These are phyloP conservation scores for Populus tomentosa DNA, from an alignment of 441 rosid species.

Conservation along the genomic window DNA sequence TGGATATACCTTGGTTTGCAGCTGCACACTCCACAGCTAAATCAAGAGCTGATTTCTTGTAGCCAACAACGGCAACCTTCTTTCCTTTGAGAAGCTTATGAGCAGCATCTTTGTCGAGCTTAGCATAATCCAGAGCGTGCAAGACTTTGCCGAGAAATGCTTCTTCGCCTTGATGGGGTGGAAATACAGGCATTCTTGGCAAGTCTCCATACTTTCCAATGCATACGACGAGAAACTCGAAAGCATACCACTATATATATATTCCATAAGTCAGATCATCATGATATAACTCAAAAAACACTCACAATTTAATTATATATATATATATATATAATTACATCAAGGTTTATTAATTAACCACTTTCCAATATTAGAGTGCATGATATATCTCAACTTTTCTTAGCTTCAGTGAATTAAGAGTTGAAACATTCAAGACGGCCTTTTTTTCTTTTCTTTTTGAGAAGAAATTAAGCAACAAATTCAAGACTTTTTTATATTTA, in stretches of 20 bases:
- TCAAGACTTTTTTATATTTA: no score
- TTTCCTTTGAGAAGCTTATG: constrained; percentile 38
- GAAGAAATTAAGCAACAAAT: no score
- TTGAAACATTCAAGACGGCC: no score
- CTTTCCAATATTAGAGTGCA: neutral
- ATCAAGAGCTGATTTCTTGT: constrained; percentile 54
- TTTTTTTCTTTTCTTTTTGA: no score
- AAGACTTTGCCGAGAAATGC: constrained; percentile 39
- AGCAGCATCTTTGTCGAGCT: constrained; percentile 32
- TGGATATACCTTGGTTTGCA: constrained; percentile 43
- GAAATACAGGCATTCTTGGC: constrained; percentile 33
- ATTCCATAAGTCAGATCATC: neutral
- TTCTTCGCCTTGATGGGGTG: constrained; percentile 30
- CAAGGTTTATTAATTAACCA: no score
- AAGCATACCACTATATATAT: constrained; percentile 32
- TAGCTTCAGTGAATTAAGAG: no score
- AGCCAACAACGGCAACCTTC: constrained; percentile 51
- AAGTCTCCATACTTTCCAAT: constrained; percentile 49
- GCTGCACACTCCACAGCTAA: constrained; percentile 50
- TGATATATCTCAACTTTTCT: no score
- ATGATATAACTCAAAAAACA: no score
- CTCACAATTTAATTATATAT: no score
- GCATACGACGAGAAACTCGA: constrained; percentile 46
- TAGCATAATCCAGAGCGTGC: constrained; percentile 48
- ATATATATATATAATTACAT: no score